Evolutionary conservation across 176 grass and related monocot genomes (phyloP), one percentile per base, ranked within the genome.

Genomic region (Eragrostis nindensis): DNA sequence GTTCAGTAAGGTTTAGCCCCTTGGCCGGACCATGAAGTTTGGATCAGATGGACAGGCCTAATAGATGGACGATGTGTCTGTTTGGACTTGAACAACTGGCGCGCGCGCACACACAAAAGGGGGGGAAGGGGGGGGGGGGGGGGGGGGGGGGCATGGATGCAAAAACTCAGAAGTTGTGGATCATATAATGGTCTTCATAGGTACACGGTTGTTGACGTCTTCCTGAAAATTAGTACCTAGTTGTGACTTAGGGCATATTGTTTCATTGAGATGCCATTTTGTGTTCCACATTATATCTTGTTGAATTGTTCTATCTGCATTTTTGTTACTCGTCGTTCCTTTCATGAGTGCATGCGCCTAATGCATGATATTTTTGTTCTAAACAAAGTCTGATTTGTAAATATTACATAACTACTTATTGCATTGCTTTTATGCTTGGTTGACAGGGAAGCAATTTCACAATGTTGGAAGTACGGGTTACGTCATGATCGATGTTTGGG

Each of bases 401-500:
- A 26, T 83, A 25, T 68, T 27, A 11, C 5, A 42, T 73, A 68
- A 41, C 30, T 82, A 40, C 26, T 52, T 8, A 27, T 52, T 38
- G 40, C 7, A 10, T 60, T 62, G n/a, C 50, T 67, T 7, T 25
- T 74, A 69, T 57, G 7, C 36, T 76, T 81, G 71, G 6, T 76
- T 85, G 17, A 30, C 38, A 94, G 91, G 80, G 74, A 85, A 80
- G 54, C 25, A 39, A 17, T 80, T 83, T 82, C 60, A 21, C 91
- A 91, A 77, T 86, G 78, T 62, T 86, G 86, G 78, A 84, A 77
- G 36, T 86, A 74, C 17, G 82, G 70, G 77, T 88, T 60, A 82
- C 73, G 64, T 68, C 84, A 70, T 30, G 86, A 78, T 69, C 72
- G 40, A 62, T 76, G 70, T 79, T 83, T 80, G 3, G 78, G 77